Evolutionary conservation across 768 basidiomycete genomes (phyloP).

Genomic region (Dendrothele bispora): DNA sequence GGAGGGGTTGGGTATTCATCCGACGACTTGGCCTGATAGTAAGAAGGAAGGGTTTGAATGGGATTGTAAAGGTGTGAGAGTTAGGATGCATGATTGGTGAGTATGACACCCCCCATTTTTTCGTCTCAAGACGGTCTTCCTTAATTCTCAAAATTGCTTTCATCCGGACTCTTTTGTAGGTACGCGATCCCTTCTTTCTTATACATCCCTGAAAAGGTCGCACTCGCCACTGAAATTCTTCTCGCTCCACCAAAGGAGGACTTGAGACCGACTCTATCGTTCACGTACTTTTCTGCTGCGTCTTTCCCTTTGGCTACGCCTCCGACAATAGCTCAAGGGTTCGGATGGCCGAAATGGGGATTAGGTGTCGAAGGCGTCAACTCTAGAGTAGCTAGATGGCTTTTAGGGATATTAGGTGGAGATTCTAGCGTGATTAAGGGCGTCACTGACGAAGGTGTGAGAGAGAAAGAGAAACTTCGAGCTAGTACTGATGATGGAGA

Average conservation of each 20-base stretch:
- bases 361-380: constrained; percentile 90
- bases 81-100: constrained; percentile 87
- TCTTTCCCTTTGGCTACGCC: constrained; percentile 83
- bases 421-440: background rate
- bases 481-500: constrained; percentile 8
- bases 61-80: constrained; percentile 67
- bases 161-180: constrained; percentile 41
- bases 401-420: constrained; percentile 52
- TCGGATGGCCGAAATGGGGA: constrained; percentile 77
- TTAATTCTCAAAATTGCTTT: constrained; percentile 3
- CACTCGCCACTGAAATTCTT: constrained; percentile 55
- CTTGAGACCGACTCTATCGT: constrained; percentile 51
- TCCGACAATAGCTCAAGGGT: constrained; percentile 72
- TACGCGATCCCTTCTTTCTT: constrained; percentile 80
- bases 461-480: constrained; percentile 6
- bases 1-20: constrained; percentile 85
- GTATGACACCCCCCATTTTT: too few species aligned
- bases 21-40: constrained; percentile 84
- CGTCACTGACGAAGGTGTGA: background rate
- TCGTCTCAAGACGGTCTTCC: too few species aligned
- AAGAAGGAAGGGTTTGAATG: constrained; percentile 72
- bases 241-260: constrained; percentile 32
- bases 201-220: constrained; percentile 80
- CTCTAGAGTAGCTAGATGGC: constrained; percentile 67
- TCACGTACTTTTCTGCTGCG: constrained; percentile 81